These are phyloP conservation scores for Beauveria brongniartii DNA, from an alignment of 2,329 filamentous ascomycete species.

Conservation along the genomic window DNA sequence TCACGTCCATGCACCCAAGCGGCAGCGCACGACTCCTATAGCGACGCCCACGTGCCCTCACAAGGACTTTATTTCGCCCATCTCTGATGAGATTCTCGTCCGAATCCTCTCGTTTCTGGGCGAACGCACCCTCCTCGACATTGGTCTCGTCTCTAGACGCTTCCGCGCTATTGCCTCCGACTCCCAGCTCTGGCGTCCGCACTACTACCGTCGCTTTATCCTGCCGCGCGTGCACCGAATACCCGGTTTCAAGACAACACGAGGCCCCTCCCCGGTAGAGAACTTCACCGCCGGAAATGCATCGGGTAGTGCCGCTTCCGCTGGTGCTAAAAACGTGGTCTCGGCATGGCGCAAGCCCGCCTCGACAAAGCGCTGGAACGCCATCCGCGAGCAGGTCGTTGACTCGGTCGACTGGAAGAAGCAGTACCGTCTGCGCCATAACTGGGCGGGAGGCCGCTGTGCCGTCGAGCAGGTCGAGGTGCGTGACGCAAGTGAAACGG, in stretches of 20 bases:
- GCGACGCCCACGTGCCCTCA: neutral
- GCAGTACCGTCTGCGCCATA: conserved; percentile 81
- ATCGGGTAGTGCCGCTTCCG: no score
- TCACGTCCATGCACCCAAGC: neutral
- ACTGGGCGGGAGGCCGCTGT: conserved; percentile 81
- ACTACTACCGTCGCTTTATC: conserved; percentile 84
- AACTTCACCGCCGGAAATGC: conserved; percentile 22
- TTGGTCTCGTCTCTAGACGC: conserved; percentile 61
- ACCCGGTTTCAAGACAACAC: conserved; percentile 49
- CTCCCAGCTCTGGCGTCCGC: conserved; percentile 81
- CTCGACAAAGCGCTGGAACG: conserved; percentile 2
- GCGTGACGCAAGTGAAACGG: conserved; percentile 24
- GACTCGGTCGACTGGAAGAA: conserved; percentile 69
- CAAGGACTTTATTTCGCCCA: conserved; percentile 55
- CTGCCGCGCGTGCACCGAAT: conserved; percentile 70
- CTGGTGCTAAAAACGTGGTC: conserved; percentile 17
- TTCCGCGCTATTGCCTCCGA: conserved; percentile 68
- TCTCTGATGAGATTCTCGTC: conserved; percentile 84
- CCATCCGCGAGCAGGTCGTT: neutral
- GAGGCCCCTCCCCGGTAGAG: conserved; percentile 20
- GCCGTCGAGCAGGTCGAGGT: conserved; percentile 70
- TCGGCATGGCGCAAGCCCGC: conserved; percentile 33
- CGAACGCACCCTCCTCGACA: conserved; percentile 56
- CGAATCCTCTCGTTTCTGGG: conserved; percentile 75
- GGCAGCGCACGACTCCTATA: neutral